phyloP scores from a whole-genome alignment of 768 basidiomycete genomes.

The Dioszegia crocea region DNA sequence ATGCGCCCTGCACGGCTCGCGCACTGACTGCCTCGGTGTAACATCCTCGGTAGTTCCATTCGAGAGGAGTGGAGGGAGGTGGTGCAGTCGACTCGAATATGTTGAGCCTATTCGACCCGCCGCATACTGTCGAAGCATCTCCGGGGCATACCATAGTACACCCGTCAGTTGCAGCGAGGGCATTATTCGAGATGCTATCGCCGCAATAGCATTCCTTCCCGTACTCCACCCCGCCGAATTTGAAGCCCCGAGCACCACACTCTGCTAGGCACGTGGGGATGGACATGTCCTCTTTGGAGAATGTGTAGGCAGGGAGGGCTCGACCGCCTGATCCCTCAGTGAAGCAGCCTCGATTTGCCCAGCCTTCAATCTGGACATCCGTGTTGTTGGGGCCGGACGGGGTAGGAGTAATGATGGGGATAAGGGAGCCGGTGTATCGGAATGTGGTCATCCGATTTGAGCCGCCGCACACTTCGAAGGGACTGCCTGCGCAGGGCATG shows the following conservation, averaged over 20 bases:
- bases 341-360: conserved; percentile 35
- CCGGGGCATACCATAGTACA: conserved; percentile 22
- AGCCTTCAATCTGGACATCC: no score
- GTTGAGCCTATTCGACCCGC: conserved; percentile 14
- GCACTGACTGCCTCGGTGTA: no score
- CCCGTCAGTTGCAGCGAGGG: conserved; percentile 10
- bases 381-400: no score
- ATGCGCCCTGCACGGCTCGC: no score
- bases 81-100: no score
- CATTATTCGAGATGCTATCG: conserved; percentile 24
- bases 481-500: no score
- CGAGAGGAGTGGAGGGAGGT: neutral
- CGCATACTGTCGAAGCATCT: conserved; percentile 5
- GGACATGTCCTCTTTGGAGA: conserved; percentile 54
- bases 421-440: no score
- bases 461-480: no score
- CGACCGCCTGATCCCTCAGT: conserved; percentile 23
- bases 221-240: conserved; percentile 58
- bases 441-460: no score
- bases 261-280: conserved; percentile 57
- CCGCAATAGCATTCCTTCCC: conserved; percentile 27
- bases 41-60: no score
- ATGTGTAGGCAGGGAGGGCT: conserved; percentile 39
- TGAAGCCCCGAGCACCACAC: conserved; percentile 59
- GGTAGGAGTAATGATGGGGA: no score